A percentile compares a stretch with the other conserved stretches of the same genome.
Evolutionary conservation across 2,329 filamentous ascomycete genomes (phyloP).

Genomic region (Cercospora sesami): DNA sequence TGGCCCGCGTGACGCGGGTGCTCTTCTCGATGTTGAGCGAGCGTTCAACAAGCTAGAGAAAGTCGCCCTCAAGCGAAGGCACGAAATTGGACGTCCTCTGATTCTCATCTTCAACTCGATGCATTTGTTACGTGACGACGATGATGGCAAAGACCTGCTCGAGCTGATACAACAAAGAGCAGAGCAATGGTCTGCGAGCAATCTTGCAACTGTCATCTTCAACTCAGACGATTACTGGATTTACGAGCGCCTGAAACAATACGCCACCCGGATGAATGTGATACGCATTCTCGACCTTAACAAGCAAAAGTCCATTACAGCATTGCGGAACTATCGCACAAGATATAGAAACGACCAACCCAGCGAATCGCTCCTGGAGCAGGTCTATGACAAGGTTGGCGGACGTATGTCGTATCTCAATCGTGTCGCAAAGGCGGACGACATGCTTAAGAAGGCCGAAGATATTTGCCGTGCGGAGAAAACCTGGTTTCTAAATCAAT

Average conservation of each 20-base stretch:
- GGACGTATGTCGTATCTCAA: slow-evolving; percentile 86
- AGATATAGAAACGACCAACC: slow-evolving; percentile 70
- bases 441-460: slow-evolving; percentile 80
- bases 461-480: slow-evolving; percentile 70
- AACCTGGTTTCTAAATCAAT: slow-evolving; percentile 77
- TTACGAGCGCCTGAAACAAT: slow-evolving; percentile 88
- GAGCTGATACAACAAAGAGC: slow-evolving; percentile 94
- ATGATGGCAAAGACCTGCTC: slow-evolving; percentile 87
- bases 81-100: slow-evolving; percentile 65
- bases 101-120: slow-evolving; percentile 94
- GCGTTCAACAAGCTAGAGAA: slow-evolving; percentile 98
- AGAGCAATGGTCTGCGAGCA: slow-evolving; percentile 92
- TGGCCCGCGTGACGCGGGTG: slow-evolving; percentile 86
- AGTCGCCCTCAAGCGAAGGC: slow-evolving; percentile 73
- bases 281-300: slow-evolving; percentile 80
- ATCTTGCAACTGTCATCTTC: slow-evolving; percentile 87
- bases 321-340: slow-evolving; percentile 75
- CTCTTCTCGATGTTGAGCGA: slow-evolving; percentile 90
- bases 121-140: slow-evolving; percentile 86
- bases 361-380: slow-evolving; percentile 59
- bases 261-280: slow-evolving; percentile 93
- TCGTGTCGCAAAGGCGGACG: slow-evolving; percentile 77
- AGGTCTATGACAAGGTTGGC: slow-evolving; percentile 83
- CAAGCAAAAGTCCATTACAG: slow-evolving; percentile 72
- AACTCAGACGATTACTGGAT: slow-evolving; percentile 99